A percentile compares a stretch with the other conserved stretches of the same genome.
These are phyloP conservation scores for Echinochloa phyllopogon DNA, from an alignment of 176 grass and related monocot species.

Conservation along the genomic window DNA sequence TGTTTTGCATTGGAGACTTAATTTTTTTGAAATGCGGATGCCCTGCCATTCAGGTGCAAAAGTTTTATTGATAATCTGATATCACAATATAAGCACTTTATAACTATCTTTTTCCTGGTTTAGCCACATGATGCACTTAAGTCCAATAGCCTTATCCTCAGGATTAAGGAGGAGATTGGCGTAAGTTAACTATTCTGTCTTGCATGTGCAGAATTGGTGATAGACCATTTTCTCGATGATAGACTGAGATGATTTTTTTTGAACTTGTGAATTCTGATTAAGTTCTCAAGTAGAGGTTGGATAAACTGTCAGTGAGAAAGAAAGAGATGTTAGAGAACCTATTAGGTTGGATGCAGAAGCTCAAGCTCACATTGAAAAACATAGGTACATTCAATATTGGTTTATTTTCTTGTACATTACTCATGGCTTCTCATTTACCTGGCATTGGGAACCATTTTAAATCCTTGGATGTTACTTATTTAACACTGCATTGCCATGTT, in stretches of 20 bases:
- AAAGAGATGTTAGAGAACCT: slow-evolving; percentile 46
- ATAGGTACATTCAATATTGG: slow-evolving; percentile 49
- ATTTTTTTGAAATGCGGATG: background rate
- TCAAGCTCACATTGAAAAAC: slow-evolving; percentile 54
- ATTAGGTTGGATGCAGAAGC: slow-evolving; percentile 62
- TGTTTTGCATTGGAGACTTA: background rate
- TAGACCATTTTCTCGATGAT: background rate
- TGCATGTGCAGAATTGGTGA: background rate
- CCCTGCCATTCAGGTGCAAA: background rate
- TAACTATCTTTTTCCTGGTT: slow-evolving; percentile 5
- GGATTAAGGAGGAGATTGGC: slow-evolving; percentile 59
- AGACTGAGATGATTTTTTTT: background rate
- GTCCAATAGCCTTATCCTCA: slow-evolving; percentile 33
- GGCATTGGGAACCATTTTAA: background rate
- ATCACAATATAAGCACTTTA: background rate
- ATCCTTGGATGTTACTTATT: background rate
- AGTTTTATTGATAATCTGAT: background rate
- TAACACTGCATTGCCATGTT: background rate
- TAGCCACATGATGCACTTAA: slow-evolving; percentile 43
- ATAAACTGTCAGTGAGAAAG: slow-evolving; percentile 43
- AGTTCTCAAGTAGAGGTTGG: slow-evolving; percentile 43
- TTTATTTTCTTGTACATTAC: background rate
- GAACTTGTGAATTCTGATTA: background rate
- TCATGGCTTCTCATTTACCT: background rate
- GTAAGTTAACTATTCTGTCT: slow-evolving; percentile 37